Evolutionary conservation across 148 eudicot species (phyloP).

Genomic region (Fagopyrum homotropicum): DNA sequence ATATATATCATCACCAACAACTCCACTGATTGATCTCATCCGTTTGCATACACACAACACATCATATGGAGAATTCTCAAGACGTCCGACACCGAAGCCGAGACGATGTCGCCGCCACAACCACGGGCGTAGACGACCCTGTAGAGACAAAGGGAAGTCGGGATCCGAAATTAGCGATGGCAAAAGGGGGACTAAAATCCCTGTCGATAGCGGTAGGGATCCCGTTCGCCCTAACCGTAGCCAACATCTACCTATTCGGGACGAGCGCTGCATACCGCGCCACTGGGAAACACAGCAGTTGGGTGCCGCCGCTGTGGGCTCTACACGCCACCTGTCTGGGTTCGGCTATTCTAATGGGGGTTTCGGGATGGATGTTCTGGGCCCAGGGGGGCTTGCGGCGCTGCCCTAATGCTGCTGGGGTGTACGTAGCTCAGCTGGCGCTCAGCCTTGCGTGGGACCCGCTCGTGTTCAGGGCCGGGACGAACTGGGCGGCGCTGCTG

Average conservation of each 20-base stretch:
- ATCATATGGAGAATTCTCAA: not conserved
- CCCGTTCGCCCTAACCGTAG: slow-evolving; percentile 42
- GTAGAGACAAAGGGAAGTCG: slow-evolving; percentile 17
- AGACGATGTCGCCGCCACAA: not conserved
- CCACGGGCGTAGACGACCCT: not conserved
- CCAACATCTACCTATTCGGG: slow-evolving; percentile 42
- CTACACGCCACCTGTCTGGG: slow-evolving; percentile 48
- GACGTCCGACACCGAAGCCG: not conserved
- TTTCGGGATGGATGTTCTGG: slow-evolving; percentile 85
- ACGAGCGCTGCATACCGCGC: slow-evolving; percentile 20
- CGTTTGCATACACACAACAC: not conserved
- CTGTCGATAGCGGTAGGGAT: slow-evolving; percentile 44
- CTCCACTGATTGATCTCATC: not conserved
- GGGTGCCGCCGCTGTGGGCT: slow-evolving; percentile 64
- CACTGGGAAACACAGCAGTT: slow-evolving; percentile 17
- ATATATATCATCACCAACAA: not conserved
- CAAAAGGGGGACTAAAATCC: slow-evolving; percentile 61
- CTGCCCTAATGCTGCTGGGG: slow-evolving; percentile 25
- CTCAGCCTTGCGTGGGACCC: slow-evolving; percentile 66
- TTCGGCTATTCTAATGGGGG: slow-evolving; percentile 49
- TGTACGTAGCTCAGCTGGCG: slow-evolving; percentile 50
- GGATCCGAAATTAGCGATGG: slow-evolving; percentile 24
- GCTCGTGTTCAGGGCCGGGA: slow-evolving; percentile 44
- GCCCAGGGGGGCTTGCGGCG: slow-evolving; percentile 80
- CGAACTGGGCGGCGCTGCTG: slow-evolving; percentile 43